A percentile compares a stretch with the other conserved stretches of the same genome.
These are phyloP conservation scores for Flaveria trinervia DNA, from an alignment of 129 eudicot genomes.

Conservation along the genomic window DNA sequence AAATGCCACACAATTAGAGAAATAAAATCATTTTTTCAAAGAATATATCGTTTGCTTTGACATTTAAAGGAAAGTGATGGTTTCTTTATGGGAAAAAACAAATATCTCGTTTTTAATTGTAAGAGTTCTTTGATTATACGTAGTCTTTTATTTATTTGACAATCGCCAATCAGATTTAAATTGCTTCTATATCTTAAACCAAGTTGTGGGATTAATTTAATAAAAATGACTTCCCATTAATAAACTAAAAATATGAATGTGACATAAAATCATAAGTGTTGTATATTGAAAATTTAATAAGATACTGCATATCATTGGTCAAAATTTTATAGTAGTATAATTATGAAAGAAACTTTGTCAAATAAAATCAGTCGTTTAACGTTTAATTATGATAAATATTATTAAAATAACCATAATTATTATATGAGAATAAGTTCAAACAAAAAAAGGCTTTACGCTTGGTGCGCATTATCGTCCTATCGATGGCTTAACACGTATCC, in stretches of 20 bases:
- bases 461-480: too few relatives aligned
- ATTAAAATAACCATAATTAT: too few relatives aligned
- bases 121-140: conserved; percentile 17
- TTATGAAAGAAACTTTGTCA: too few relatives aligned
- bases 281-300: too few relatives aligned
- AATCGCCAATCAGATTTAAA: not conserved
- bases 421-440: too few relatives aligned
- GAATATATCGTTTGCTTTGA: not conserved
- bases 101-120: not conserved
- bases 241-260: not conserved
- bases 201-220: conserved; percentile 29
- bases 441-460: too few relatives aligned
- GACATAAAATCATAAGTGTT: conserved; percentile 8
- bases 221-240: not conserved
- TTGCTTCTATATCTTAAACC: conserved; percentile 9
- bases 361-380: too few relatives aligned
- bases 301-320: too few relatives aligned
- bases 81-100: not conserved
- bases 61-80: not conserved
- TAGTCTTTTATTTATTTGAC: not conserved
- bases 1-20: not conserved
- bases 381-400: too few relatives aligned
- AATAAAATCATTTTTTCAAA: not conserved
- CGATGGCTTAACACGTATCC: too few relatives aligned
- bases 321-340: too few relatives aligned